Percentiles rank a stretch among this genome's conserved stretches.
phyloP scores from a whole-genome alignment of 768 basidiomycete species.

The Hypholoma fasciculare region DNA sequence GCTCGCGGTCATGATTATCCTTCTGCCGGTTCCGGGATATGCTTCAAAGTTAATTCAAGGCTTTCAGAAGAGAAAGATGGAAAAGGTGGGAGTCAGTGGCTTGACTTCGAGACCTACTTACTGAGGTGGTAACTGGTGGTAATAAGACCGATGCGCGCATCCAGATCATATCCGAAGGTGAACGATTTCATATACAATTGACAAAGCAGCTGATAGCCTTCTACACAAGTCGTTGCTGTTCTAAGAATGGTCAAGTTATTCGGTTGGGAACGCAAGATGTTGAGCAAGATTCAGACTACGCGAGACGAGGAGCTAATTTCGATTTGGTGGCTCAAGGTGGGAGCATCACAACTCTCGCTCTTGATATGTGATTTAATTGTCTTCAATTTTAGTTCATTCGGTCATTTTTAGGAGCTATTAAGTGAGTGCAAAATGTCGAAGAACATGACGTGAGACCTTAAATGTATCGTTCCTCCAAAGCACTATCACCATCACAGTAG shows the following conservation, averaged over 20 bases:
- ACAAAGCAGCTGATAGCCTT: neutral
- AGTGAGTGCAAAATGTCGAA: neutral
- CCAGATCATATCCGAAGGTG: slow-evolving; percentile 59
- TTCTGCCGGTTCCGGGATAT: slow-evolving; percentile 60
- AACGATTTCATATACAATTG: slow-evolving; percentile 2
- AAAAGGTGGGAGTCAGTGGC: slow-evolving; percentile 27
- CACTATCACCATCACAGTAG: slow-evolving; percentile 56
- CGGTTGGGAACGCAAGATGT: slow-evolving; percentile 61
- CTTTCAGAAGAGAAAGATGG: slow-evolving; percentile 49
- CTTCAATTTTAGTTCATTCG: neutral
- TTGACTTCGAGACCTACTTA: neutral
- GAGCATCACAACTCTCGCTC: neutral
- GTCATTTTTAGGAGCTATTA: neutral
- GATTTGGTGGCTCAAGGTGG: slow-evolving; percentile 51
- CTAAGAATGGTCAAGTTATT: slow-evolving; percentile 73
- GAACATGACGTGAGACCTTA: neutral
- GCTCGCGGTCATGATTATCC: slow-evolving; percentile 47
- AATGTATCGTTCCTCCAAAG: slow-evolving; percentile 27
- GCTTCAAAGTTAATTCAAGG: slow-evolving; percentile 47
- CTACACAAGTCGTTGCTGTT: slow-evolving; percentile 44
- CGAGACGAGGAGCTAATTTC: slow-evolving; percentile 60
- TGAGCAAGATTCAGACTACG: slow-evolving; percentile 49
- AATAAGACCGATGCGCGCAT: slow-evolving; percentile 55
- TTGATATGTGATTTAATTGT: neutral
- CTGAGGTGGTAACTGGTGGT: neutral